Percentiles rank a stretch among this genome's conserved stretches.
phyloP scores from a whole-genome alignment of 2,329 filamentous ascomycete genomes.

The Gaeumannomyces sp. region DNA sequence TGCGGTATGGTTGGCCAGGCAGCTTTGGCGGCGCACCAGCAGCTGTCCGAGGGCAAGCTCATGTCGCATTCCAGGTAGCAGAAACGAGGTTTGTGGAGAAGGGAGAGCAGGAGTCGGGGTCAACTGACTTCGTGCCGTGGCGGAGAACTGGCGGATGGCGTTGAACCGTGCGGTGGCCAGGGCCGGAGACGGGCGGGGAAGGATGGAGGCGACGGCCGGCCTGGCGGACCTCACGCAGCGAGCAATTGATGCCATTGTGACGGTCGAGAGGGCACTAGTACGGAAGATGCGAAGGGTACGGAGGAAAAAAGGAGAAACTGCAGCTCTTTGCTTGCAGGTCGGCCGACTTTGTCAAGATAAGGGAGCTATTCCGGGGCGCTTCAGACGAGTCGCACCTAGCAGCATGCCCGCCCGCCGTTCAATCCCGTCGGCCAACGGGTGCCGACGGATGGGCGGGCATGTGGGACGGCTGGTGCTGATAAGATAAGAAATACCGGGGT shows the following conservation, averaged over 20 bases:
- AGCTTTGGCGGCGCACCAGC: not conserved
- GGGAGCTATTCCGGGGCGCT: not conserved
- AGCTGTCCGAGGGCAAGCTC: not conserved
- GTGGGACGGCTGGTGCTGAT: not conserved
- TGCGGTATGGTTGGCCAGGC: not conserved
- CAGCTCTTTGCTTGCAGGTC: not conserved
- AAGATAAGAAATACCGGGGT: not conserved
- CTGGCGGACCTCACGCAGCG: constrained; percentile 46
- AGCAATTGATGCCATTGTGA: constrained; percentile 56
- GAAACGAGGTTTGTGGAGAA: not conserved
- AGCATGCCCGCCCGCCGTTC: not conserved
- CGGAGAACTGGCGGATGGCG: constrained; percentile 39
- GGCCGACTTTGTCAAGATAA: constrained; percentile 1
- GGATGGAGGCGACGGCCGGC: constrained; percentile 35
- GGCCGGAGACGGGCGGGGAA: constrained; percentile 2
- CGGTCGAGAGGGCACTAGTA: not conserved
- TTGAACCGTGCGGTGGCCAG: not conserved
- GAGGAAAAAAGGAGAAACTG: not conserved
- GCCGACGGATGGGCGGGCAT: not conserved
- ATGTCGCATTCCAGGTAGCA: too few relatives aligned
- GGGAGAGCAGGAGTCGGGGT: constrained; percentile 9
- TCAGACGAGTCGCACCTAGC: too few relatives aligned
- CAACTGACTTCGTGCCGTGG: constrained; percentile 34
- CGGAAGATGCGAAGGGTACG: not conserved
- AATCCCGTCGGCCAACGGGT: not conserved